phyloP scores from a whole-genome alignment of 345 rosid genomes.

The Eucalyptus pauciflora region DNA sequence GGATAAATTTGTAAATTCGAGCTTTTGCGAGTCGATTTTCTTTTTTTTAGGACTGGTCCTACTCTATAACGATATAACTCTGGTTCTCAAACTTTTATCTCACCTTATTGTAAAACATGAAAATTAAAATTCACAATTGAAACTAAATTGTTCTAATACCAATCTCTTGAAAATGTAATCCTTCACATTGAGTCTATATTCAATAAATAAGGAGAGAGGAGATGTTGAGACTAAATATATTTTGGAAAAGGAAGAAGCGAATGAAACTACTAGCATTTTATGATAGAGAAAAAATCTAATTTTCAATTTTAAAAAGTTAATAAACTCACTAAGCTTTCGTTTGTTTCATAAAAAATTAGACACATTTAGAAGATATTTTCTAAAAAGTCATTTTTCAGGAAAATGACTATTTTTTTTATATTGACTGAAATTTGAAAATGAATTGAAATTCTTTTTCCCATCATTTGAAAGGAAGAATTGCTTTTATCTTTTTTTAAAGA shows the following conservation, averaged over 20 bases:
- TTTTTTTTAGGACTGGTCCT: rapidly evolving
- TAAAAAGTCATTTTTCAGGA: no score
- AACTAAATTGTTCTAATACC: rapidly evolving
- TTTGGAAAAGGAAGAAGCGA: neutral
- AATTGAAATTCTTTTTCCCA: neutral
- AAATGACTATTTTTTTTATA: no score
- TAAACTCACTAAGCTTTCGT: neutral
- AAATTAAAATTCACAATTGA: no score
- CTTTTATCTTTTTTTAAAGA: neutral
- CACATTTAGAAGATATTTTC: neutral
- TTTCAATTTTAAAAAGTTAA: neutral
- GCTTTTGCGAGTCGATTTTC: no score
- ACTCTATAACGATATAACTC: no score
- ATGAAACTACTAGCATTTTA: neutral
- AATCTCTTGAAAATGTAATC: no score
- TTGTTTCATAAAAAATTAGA: no score
- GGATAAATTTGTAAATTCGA: neutral
- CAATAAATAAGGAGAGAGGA: no score
- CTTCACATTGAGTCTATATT: no score
- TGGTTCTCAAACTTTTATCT: rapidly evolving
- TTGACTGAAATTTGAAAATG: no score
- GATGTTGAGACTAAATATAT: neutral
- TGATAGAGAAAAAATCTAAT: neutral
- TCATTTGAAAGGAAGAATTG: neutral
- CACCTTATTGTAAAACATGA: rapidly evolving